Percentiles rank a stretch among this genome's conserved stretches.
Evolutionary conservation across 83 land plant species (phyloP).

Genomic region (Thuja plicata): DNA sequence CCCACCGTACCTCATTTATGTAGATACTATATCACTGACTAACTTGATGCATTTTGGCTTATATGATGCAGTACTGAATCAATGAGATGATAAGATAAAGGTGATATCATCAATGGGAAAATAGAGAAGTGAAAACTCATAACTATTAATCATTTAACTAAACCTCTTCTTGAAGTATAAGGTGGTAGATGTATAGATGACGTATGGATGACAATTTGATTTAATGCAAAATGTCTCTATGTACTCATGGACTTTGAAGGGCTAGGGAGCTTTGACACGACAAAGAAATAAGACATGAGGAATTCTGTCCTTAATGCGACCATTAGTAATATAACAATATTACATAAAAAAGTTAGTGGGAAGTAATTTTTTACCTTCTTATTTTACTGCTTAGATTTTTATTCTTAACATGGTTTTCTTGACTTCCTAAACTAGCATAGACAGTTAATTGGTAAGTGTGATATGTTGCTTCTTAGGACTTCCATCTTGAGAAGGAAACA

Average conservation of each 20-base stretch:
- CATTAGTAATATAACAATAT: slow-evolving; percentile 39
- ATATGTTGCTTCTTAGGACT: not conserved
- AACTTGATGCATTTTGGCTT: slow-evolving; percentile 22
- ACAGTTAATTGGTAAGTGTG: not conserved
- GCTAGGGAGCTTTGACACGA: slow-evolving; percentile 33
- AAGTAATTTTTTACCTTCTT: not conserved
- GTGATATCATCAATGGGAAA: slow-evolving; percentile 46
- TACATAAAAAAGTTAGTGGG: slow-evolving; percentile 32
- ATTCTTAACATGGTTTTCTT: no score
- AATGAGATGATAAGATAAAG: slow-evolving; percentile 28
- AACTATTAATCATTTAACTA: slow-evolving; percentile 31
- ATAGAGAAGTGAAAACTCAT: slow-evolving; percentile 46
- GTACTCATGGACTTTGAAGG: slow-evolving; percentile 35
- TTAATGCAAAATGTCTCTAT: slow-evolving; percentile 22
- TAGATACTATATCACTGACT: slow-evolving; percentile 32
- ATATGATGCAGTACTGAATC: slow-evolving; percentile 19
- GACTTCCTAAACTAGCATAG: not conserved
- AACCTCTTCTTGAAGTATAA: slow-evolving; percentile 31
- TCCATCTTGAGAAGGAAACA: not conserved
- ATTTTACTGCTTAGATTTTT: not conserved
- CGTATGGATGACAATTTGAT: slow-evolving; percentile 33
- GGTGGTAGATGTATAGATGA: slow-evolving; percentile 41
- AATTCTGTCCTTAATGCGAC: slow-evolving; percentile 36
- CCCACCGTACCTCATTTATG: slow-evolving; percentile 21
- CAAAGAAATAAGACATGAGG: slow-evolving; percentile 44